A percentile compares a stretch with the other conserved stretches of the same genome.
phyloP scores from a whole-genome alignment of 805 yeast species.

The Yarrowia porcina region DNA sequence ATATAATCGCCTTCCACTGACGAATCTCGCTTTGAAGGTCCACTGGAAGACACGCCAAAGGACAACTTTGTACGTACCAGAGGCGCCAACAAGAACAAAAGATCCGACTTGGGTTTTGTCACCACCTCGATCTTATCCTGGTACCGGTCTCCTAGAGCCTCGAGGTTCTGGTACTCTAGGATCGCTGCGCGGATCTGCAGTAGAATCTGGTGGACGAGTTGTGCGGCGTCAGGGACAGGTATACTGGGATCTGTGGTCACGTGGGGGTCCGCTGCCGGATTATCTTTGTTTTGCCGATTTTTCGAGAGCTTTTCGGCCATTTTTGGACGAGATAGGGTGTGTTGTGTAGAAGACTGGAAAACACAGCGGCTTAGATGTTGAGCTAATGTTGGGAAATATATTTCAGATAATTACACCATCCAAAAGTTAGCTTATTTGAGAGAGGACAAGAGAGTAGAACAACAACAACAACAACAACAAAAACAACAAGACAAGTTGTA shows the following conservation, averaged over 20 bases:
- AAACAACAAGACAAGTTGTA: no score
- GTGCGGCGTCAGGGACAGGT: background rate
- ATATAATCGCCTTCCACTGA: conserved; percentile 5
- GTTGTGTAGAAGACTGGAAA: background rate
- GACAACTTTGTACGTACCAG: conserved; percentile 8
- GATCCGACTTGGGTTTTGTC: conserved; percentile 18
- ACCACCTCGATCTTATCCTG: conserved; percentile 12
- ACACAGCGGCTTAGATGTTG: background rate
- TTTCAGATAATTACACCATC: background rate
- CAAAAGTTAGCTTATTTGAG: background rate
- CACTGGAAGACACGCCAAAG: background rate
- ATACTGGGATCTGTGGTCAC: background rate
- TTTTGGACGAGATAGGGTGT: background rate
- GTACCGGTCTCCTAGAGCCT: conserved; percentile 19
- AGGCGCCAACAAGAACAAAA: conserved; percentile 11
- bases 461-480: no score
- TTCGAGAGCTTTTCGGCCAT: background rate
- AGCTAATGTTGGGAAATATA: background rate
- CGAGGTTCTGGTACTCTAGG: conserved; percentile 20
- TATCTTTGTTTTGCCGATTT: background rate
- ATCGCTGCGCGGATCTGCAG: conserved; percentile 23
- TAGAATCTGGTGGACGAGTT: background rate
- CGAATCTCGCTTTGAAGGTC: background rate
- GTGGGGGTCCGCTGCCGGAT: background rate
- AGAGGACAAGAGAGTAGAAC: no score